Base-by-base conservation (phyloP, 805 yeast species). In the Peterozyma xylosa region DNA sequence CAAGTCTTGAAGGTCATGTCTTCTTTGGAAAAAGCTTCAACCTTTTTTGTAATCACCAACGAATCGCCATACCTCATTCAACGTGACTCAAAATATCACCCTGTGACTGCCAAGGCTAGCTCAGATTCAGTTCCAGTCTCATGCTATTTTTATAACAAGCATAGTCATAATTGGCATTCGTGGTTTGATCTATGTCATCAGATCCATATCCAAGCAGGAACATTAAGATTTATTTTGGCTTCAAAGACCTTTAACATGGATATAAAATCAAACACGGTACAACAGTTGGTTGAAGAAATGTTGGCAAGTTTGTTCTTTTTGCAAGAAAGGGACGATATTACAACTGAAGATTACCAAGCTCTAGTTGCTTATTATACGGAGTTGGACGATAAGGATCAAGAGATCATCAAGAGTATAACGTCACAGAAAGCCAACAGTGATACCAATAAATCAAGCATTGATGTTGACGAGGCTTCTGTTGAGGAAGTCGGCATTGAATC, bases 121-220 rank as follows among this genome's bases (percentile, higher is more conserved):
- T 21, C 27, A 5, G 27, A 21, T 7, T 21, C 27, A 21, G 52
- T 58, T 2, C 42, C 55, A 5, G 48, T 46, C 4, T 15, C 44
- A 2, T 48, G 54, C 40, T 59, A 59, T 38, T 45, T 45, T 13
- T 30, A 37, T 36, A 41, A 41, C 16, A 36, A 37, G 33, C 15
- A 33, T 18, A 37, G 41, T 15, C 57, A 55, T 5, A 52, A 60
- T 32, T 63, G 63, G 60, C 11, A 35, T 13, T 59, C 65, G 33
- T 63, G 67, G 67, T 50, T 54, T 40, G 68, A 63, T 49, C 44
- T 64, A 36, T 58, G 65, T 11, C 68, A 64, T 33, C 68, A 63
- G 38, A 27, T 61, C 37, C 72, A 70, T 49, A 60, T 63, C 50
- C 56, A 64, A 64, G 56, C 71, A 56, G 38, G 60, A 53, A 38